A percentile compares a stretch with the other conserved stretches of the same genome.
Conservation (phyloP, 495 filamentous ascomycete species). For the Cladorrhinum samala region DNA sequence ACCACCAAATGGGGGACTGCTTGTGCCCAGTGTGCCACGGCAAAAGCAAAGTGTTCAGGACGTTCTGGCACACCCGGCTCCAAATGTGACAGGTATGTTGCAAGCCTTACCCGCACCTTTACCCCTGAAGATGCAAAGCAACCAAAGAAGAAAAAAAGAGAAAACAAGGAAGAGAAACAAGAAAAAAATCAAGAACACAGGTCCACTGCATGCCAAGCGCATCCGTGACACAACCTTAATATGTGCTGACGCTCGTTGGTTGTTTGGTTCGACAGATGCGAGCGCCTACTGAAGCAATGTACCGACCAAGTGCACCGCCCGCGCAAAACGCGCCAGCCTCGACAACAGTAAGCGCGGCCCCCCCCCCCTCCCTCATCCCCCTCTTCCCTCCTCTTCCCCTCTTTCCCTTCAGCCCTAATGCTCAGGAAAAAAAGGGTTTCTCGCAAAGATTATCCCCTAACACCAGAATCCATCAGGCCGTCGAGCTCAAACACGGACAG, state of each 20-base stretch:
- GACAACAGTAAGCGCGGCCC: constrained; percentile 7
- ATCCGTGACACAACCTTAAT: neutral
- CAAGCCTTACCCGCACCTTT: neutral
- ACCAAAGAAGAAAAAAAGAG: too few relatives aligned
- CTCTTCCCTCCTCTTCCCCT: too few relatives aligned
- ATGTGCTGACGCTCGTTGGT: neutral
- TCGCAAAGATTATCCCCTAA: neutral
- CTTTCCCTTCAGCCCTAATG: too few relatives aligned
- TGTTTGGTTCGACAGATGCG: neutral
- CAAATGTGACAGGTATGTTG: constrained; percentile 7
- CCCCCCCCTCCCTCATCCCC: too few relatives aligned
- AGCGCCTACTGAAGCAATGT: constrained; percentile 14
- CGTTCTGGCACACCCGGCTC: neutral
- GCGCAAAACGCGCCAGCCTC: constrained; percentile 7
- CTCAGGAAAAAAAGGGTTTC: neutral
- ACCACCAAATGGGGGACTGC: constrained; percentile 12
- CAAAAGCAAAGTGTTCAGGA: constrained; percentile 11
- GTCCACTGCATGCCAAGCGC: neutral
- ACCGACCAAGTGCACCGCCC: constrained; percentile 12
- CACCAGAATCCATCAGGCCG: neutral
- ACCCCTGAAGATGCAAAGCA: too few relatives aligned
- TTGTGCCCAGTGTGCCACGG: constrained; percentile 8
- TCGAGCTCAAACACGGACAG: neutral
- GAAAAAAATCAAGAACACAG: neutral
- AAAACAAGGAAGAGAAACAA: too few relatives aligned